Conservation (phyloP, 768 basidiomycete genomes). For the Leucogyrophana mollusca region DNA sequence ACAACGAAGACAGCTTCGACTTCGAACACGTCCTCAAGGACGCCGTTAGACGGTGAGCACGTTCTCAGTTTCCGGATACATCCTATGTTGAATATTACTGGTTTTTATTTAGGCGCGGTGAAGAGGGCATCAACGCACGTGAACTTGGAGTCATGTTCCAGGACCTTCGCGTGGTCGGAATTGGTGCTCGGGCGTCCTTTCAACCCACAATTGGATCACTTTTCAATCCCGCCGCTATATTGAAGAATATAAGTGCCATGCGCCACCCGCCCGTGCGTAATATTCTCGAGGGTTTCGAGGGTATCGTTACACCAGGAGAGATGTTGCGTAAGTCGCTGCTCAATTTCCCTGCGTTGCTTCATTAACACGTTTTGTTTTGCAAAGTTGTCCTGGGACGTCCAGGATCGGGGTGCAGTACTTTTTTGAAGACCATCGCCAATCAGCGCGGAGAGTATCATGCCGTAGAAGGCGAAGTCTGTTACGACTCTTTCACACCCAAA, state of each 20-base stretch:
- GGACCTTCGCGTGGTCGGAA: conserved; percentile 51
- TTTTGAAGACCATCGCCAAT: conserved; percentile 53
- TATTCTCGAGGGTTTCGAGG: conserved; percentile 64
- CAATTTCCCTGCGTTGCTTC: conserved; percentile 8
- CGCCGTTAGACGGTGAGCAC: conserved; percentile 12
- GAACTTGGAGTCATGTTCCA: conserved; percentile 51
- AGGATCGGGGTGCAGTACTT: conserved; percentile 54
- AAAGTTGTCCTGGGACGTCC: conserved; percentile 83
- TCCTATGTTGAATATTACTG: not conserved
- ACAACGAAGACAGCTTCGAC: conserved; percentile 2
- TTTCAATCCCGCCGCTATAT: conserved; percentile 42
- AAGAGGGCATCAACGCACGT: conserved; percentile 31
- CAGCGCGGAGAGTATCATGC: conserved; percentile 38
- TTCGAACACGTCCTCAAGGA: conserved; percentile 15
- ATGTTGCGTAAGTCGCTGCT: conserved; percentile 63
- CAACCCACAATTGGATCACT: conserved; percentile 54
- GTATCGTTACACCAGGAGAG: conserved; percentile 65
- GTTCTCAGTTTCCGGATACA: too few relatives aligned
- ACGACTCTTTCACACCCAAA: conserved; percentile 44
- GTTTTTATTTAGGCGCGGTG: conserved; percentile 25
- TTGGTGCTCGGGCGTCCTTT: conserved; percentile 40
- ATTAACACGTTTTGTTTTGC: not conserved
- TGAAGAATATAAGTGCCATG: conserved; percentile 36
- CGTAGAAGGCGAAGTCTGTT: conserved; percentile 42
- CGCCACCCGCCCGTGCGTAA: conserved; percentile 63